Percentiles rank a stretch among this genome's conserved stretches.
Evolutionary conservation across 192 early-diverging fungal genomes (phyloP).

Genomic region (Coemansia sp.): DNA sequence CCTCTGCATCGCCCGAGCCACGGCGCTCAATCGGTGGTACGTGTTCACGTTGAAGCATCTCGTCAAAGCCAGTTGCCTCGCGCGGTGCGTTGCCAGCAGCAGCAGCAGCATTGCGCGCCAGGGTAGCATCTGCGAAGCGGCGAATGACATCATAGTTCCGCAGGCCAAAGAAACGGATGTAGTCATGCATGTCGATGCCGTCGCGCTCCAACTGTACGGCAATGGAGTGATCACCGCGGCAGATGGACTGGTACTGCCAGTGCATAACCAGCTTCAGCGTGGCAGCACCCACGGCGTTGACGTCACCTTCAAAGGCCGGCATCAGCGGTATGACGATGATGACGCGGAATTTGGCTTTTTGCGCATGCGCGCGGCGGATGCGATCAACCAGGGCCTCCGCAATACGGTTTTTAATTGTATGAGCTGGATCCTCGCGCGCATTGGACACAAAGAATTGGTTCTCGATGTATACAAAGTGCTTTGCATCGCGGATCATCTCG

Average conservation of each 20-base stretch:
- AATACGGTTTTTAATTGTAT: conserved; percentile 78
- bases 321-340: conserved; percentile 80
- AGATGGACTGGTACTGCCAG: conserved; percentile 77
- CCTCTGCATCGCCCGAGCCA: conserved; percentile 1
- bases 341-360: conserved; percentile 68
- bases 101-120: conserved; percentile 24
- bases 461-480: conserved; percentile 88
- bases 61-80: conserved; percentile 37
- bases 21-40: conserved; percentile 28
- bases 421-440: conserved; percentile 45
- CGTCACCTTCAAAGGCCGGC: conserved; percentile 82
- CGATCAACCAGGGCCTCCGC: conserved; percentile 75
- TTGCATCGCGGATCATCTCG: conserved; percentile 64
- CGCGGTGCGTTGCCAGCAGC: conserved; percentile 38
- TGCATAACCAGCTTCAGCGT: conserved; percentile 76
- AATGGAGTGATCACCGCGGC: conserved; percentile 69
- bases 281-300: conserved; percentile 68
- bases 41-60: conserved; percentile 19
- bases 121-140: conserved; percentile 27
- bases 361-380: conserved; percentile 68
- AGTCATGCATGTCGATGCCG: conserved; percentile 60
- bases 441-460: conserved; percentile 85
- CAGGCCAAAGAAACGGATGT: conserved; percentile 75
- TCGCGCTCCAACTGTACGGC: conserved; percentile 57
- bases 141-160: conserved; percentile 70